Conservation (phyloP, 371 early-diverging fungal genomes). For the Actinomortierella ambigua region DNA sequence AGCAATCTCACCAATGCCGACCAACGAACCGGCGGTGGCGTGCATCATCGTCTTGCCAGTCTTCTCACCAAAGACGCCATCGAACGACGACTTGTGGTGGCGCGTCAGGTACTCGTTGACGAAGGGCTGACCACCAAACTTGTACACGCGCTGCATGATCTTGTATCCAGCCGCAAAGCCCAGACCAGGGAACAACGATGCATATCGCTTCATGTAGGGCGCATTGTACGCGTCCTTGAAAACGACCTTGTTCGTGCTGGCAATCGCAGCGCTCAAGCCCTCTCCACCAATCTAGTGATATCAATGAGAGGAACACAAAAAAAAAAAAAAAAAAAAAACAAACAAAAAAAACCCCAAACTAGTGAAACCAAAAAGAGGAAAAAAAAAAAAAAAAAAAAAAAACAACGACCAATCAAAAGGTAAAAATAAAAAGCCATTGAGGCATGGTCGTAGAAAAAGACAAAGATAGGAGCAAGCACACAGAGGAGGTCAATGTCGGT, state of each 20-base stretch:
- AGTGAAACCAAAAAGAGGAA: background rate
- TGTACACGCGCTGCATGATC: slow-evolving; percentile 94
- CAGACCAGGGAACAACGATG: slow-evolving; percentile 95
- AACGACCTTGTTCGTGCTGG: slow-evolving; percentile 42
- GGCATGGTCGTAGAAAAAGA: too few species aligned
- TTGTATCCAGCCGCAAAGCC: slow-evolving; percentile 98
- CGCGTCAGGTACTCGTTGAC: slow-evolving; percentile 91
- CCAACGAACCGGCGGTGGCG: slow-evolving; percentile 95
- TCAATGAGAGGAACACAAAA: too few species aligned
- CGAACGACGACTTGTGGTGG: slow-evolving; percentile 79
- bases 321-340: too few species aligned
- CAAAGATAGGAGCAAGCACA: too few species aligned
- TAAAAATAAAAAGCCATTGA: too few species aligned
- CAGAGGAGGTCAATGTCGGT: too few species aligned
- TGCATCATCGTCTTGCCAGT: slow-evolving; percentile 96
- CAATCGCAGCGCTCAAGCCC: slow-evolving; percentile 22
- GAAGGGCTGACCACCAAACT: slow-evolving; percentile 98
- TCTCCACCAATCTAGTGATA: slow-evolving; percentile 34
- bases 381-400: background rate
- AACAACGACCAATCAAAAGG: background rate
- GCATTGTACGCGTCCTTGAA: slow-evolving; percentile 79
- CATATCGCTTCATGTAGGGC: slow-evolving; percentile 79
- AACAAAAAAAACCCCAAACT: background rate
- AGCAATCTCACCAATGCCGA: slow-evolving; percentile 97
- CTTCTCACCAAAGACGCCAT: slow-evolving; percentile 86